A percentile compares a stretch with the other conserved stretches of the same genome.
These are phyloP conservation scores for Trametes polyzona DNA, from an alignment of 1,284 basidiomycete genomes.

Conservation along the genomic window DNA sequence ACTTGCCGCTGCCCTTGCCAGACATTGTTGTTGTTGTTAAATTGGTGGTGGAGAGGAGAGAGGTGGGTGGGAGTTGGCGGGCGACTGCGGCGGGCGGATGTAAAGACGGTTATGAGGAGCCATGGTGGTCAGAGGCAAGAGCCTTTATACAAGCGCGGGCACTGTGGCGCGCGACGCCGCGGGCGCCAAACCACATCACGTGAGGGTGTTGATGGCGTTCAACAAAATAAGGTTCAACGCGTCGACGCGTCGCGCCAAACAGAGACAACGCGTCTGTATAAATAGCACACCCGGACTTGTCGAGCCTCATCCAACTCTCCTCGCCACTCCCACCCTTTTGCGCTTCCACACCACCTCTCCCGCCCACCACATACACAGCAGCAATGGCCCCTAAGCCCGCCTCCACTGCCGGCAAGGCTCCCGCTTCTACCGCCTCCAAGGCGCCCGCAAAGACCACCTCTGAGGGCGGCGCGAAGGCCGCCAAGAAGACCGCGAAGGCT, in stretches of 20 bases:
- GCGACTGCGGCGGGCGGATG: constrained; percentile 15
- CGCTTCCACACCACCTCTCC: constrained; percentile 8
- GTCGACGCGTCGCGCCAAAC: constrained; percentile 39
- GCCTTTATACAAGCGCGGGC: constrained; percentile 25
- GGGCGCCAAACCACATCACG: constrained; percentile 19
- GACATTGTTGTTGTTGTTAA: constrained; percentile 48
- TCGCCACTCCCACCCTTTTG: constrained; percentile 4
- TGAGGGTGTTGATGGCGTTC: constrained; percentile 27
- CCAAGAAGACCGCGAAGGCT: constrained; percentile 83
- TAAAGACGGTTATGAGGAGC: constrained; percentile 15
- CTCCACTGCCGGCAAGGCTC: constrained; percentile 53
- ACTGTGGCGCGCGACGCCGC: constrained; percentile 16
- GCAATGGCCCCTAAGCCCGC: constrained; percentile 47
- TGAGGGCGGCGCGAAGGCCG: constrained; percentile 66
- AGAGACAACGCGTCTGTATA: constrained; percentile 37
- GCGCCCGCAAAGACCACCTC: constrained; percentile 72
- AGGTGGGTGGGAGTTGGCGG: constrained; percentile 6
- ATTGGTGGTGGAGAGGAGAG: constrained; percentile 14
- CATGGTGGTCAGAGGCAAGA: constrained; percentile 1
- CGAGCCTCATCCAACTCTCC: constrained; percentile 20
- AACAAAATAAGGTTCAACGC: constrained; percentile 38
- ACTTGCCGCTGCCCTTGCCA: constrained; percentile 61
- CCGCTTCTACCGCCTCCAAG: constrained; percentile 70
- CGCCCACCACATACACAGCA: constrained; percentile 4
- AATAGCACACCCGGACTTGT: constrained; percentile 22